Base-by-base conservation (phyloP, 208 protist genomes). In the Leishmania braziliensis region DNA sequence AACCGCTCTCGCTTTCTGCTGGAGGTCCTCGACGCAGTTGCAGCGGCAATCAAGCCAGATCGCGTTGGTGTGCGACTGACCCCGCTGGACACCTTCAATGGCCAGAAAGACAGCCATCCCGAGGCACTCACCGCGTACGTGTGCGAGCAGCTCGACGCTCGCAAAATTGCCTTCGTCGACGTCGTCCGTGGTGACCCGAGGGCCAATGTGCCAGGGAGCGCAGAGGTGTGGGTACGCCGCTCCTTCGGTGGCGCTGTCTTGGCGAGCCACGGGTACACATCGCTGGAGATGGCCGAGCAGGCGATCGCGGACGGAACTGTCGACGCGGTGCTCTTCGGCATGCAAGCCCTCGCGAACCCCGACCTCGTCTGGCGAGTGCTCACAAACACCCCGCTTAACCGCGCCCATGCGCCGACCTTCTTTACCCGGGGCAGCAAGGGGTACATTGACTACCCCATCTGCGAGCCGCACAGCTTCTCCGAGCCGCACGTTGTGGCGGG, bases 11-110 rank as follows among this genome's bases (percentile, higher is more conserved):
- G 91, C 48, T 86, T 98, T 46, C 75, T 93, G 26, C 51, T 96
- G 39, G 90, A 95, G 53, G 90, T 98, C n/a, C 84, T 97, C 70
- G 82, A 91, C 54, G 93, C 85, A 3, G 89, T 95, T 20, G 63
- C 69, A 10, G 79, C 65, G 33, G 89, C 75, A 12, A 70, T 95
- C 33, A 81, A 84, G 23, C 65, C 72, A 20, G 88, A 88, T 58
- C 79, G 84, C 65, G 86, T 94, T 46, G 91, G 81, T 9, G 72
- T 96, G 54, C 92, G 92, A 51, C 84, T 97, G 69, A 91, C 86
- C 23, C 94, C 94, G 18, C 78, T 92, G 56, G 90, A 92, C 85
- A 80, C 75, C 20, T 84, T 70, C 74, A 92, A 89, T 73, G 89
- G 88, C 20, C 23, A 75, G 77, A 26, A 23, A 1, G 86, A 93